These are phyloP conservation scores for Wickerhamiella kurtzmanii DNA, from an alignment of 805 yeast species.

Conservation along the genomic window DNA sequence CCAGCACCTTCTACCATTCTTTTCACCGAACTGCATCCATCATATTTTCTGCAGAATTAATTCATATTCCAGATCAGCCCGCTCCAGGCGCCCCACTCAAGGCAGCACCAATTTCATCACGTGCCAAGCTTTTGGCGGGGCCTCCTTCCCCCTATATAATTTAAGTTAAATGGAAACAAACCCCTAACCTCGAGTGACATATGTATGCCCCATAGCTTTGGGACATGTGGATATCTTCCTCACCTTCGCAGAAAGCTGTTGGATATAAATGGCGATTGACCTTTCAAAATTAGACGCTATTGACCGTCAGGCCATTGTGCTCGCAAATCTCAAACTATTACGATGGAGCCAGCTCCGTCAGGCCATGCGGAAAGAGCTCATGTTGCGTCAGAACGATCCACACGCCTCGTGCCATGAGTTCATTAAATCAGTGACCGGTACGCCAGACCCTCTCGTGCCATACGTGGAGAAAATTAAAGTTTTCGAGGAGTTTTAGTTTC, in stretches of 20 bases:
- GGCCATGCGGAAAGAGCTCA: not conserved
- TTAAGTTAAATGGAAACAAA: not conserved
- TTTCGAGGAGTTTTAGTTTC: not conserved
- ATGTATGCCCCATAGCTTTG: too few species aligned
- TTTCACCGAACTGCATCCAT: too few species aligned
- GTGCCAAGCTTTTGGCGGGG: too few species aligned
- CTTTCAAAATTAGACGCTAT: not conserved
- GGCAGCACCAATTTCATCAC: too few species aligned
- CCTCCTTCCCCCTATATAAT: not conserved
- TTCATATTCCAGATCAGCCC: too few species aligned
- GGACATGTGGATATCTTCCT: too few species aligned
- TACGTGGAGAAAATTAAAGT: not conserved
- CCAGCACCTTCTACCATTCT: too few species aligned
- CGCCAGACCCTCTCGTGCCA: not conserved
- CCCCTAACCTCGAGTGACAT: not conserved
- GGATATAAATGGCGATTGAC: not conserved
- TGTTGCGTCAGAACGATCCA: conserved; percentile 3
- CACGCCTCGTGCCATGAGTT: not conserved
- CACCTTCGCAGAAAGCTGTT: too few species aligned
- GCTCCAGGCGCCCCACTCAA: too few species aligned
- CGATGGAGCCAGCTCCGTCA: conserved; percentile 1
- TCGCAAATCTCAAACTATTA: not conserved
- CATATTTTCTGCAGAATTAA: too few species aligned
- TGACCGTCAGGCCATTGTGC: conserved; percentile 1
- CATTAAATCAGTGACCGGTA: not conserved